Percentiles rank a stretch among this genome's conserved stretches.
Evolutionary conservation across 108 stramenopile species (phyloP).

Genomic region (Cafeteria roenbergensis): DNA sequence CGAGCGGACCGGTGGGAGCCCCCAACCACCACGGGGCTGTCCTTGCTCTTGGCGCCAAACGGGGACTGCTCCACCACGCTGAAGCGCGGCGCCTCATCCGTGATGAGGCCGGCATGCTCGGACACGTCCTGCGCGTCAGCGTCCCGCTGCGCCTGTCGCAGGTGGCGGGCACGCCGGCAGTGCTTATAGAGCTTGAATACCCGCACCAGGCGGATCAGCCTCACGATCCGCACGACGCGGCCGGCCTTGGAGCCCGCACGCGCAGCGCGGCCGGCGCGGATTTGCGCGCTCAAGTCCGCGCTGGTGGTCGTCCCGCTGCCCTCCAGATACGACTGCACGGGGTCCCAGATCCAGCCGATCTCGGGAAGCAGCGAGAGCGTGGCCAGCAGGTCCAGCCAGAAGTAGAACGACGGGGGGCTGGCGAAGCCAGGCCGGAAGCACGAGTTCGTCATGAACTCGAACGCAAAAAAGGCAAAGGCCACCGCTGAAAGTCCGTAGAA

Average conservation of each 20-base stretch:
- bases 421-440: slow-evolving; percentile 27
- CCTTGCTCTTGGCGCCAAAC: too few relatives aligned
- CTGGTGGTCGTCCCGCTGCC: slow-evolving; percentile 12
- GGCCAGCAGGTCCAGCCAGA: slow-evolving; percentile 56
- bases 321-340: slow-evolving; percentile 24
- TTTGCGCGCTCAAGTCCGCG: slow-evolving; percentile 13
- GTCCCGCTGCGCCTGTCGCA: background rate
- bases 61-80: too few relatives aligned
- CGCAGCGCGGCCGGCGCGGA: slow-evolving; percentile 36
- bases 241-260: slow-evolving; percentile 40
- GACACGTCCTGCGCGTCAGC: background rate
- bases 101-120: background rate
- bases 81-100: too few relatives aligned
- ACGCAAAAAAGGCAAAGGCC: slow-evolving; percentile 39
- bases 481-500: slow-evolving; percentile 38
- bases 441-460: slow-evolving; percentile 33
- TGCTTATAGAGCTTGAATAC: slow-evolving; percentile 55
- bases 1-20: too few relatives aligned
- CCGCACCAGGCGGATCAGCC: slow-evolving; percentile 53
- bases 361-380: slow-evolving; percentile 48
- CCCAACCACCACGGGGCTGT: too few relatives aligned
- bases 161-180: background rate
- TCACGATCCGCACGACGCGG: slow-evolving; percentile 44
- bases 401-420: slow-evolving; percentile 51
- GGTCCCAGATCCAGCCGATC: slow-evolving; percentile 43